phyloP scores from a whole-genome alignment of 768 basidiomycete species.

The Phaeotremella skinneri region DNA sequence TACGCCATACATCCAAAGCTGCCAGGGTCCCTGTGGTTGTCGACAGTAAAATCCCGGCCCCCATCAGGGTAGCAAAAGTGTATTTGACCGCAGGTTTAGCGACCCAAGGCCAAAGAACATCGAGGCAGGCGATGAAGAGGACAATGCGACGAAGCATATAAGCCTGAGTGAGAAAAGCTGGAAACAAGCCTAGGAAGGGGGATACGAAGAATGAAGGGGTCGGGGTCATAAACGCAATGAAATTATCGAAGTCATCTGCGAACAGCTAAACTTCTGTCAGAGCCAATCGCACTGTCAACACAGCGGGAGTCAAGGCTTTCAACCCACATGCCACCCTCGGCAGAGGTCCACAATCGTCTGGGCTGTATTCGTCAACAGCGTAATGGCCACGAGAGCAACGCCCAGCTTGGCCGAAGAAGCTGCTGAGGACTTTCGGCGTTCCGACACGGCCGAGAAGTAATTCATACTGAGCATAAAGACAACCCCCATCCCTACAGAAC shows the following conservation, averaged over 20 bases:
- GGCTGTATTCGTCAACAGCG: constrained; percentile 17
- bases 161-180: constrained; percentile 30
- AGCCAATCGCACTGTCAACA: background rate
- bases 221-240: constrained; percentile 18
- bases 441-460: constrained; percentile 16
- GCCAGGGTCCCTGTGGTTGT: background rate
- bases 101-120: constrained; percentile 27
- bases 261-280: constrained; percentile 26
- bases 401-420: constrained; percentile 20
- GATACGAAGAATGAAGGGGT: constrained; percentile 29
- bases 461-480: constrained; percentile 31
- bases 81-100: constrained; percentile 11
- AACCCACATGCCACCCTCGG: constrained; percentile 33
- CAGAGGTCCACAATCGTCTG: constrained; percentile 25
- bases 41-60: constrained; percentile 8
- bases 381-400: constrained; percentile 17
- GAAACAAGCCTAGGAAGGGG: constrained; percentile 34
- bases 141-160: constrained; percentile 32
- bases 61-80: constrained; percentile 15
- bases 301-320: background rate
- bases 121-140: constrained; percentile 31
- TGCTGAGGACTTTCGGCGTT: constrained; percentile 11
- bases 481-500: constrained; percentile 32
- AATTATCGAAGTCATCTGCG: constrained; percentile 25
- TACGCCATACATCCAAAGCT: constrained; percentile 10